phyloP scores from a whole-genome alignment of 2,329 filamentous ascomycete genomes.

The Kalaharituber pfeilii region DNA sequence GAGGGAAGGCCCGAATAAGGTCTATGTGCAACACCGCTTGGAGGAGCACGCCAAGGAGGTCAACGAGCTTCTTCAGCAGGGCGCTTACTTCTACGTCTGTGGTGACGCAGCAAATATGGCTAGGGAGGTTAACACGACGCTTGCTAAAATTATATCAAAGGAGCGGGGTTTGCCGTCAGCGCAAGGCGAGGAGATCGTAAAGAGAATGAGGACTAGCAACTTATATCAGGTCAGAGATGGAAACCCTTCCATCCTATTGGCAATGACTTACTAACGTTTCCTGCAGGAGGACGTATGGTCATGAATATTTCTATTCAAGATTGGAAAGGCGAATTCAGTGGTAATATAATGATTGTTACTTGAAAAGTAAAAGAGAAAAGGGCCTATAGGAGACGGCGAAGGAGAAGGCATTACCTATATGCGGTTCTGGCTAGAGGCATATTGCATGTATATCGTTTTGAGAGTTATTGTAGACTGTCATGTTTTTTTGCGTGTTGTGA shows the following conservation, averaged over 20 bases:
- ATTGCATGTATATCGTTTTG: too few relatives aligned
- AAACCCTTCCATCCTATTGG: too few relatives aligned
- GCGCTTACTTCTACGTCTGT: constrained; percentile 93
- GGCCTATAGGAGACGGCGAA: too few relatives aligned
- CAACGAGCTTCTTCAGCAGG: constrained; percentile 71
- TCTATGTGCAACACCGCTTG: constrained; percentile 90
- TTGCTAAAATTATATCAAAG: constrained; percentile 71
- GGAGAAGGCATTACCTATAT: too few relatives aligned
- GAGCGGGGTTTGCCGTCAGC: constrained; percentile 64
- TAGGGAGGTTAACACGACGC: constrained; percentile 72
- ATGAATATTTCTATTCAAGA: constrained; percentile 32
- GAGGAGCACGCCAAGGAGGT: constrained; percentile 68
- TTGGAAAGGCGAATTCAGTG: too few relatives aligned
- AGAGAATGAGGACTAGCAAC: constrained; percentile 85
- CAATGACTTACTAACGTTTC: constrained; percentile 23
- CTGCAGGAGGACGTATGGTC: constrained; percentile 55
- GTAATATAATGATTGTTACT: too few relatives aligned
- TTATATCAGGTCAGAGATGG: constrained; percentile 69
- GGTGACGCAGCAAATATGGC: constrained; percentile 97
- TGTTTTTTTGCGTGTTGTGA: too few relatives aligned
- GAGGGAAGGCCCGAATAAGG: constrained; percentile 69
- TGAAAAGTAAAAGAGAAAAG: too few relatives aligned
- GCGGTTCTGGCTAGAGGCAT: too few relatives aligned
- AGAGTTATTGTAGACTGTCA: too few relatives aligned
- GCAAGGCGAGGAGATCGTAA: constrained; percentile 91